These are phyloP conservation scores for Pseudopyricularia cyperi DNA, from an alignment of 2,329 filamentous ascomycete species.

Conservation along the genomic window DNA sequence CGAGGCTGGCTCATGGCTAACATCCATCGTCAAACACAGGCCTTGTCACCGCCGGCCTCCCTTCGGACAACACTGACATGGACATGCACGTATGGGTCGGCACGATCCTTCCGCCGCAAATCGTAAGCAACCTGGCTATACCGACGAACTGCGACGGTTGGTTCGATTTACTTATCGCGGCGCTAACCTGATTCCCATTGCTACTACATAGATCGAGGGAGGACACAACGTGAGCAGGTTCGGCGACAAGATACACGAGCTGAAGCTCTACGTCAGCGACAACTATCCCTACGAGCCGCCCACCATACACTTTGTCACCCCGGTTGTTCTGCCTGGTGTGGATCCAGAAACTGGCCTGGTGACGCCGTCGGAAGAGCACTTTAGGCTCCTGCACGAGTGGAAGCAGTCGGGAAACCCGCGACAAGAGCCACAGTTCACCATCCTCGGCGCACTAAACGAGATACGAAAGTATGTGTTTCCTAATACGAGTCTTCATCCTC, in stretches of 20 bases:
- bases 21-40: not conserved
- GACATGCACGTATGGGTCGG: constrained; percentile 99
- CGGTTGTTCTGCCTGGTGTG: constrained; percentile 94
- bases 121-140: constrained; percentile 47
- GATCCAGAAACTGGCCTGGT: constrained; percentile 70
- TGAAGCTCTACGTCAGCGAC: constrained; percentile 89
- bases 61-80: constrained; percentile 88
- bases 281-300: constrained; percentile 85
- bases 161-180: not conserved
- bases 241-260: constrained; percentile 97
- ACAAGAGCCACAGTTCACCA: constrained; percentile 18
- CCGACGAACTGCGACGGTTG: not conserved
- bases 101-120: constrained; percentile 90
- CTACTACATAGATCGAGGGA: constrained; percentile 20
- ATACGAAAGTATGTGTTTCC: constrained; percentile 16
- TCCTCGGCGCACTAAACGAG: constrained; percentile 20
- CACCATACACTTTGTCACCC: constrained; percentile 81
- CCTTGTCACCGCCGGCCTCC: constrained; percentile 55
- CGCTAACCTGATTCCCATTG: constrained; percentile 2
- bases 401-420: constrained; percentile 36
- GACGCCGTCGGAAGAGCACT: constrained; percentile 52
- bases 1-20: not conserved
- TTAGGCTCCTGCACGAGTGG: constrained; percentile 82
- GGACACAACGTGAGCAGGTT: constrained; percentile 51
- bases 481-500: not conserved